Conservation (phyloP, 2,329 filamentous ascomycete species). For the Pseudogymnoascus sp. region DNA sequence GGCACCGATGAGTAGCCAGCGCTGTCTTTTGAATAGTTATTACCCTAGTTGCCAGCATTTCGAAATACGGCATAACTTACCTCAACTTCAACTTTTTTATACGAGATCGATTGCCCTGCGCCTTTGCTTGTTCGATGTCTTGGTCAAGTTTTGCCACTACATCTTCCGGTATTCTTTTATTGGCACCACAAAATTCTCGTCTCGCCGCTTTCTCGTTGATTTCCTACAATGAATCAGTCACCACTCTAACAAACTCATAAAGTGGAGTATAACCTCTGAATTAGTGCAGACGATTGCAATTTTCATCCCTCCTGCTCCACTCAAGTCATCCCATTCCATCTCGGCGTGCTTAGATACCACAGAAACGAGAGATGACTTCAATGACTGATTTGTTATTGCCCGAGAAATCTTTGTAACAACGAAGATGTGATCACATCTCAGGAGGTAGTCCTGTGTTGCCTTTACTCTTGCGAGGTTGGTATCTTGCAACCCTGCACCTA, state of each 20-base stretch:
- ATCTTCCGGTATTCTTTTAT: conserved; percentile 18
- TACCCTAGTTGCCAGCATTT: neutral
- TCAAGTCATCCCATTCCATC: conserved; percentile 25
- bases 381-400: conserved; percentile 28
- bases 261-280: conserved; percentile 22
- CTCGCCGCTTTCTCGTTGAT: conserved; percentile 25
- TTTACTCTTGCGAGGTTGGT: conserved; percentile 31
- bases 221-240: conserved; percentile 21
- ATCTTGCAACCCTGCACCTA: conserved; percentile 26
- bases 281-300: conserved; percentile 31
- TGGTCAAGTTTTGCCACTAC: conserved; percentile 24
- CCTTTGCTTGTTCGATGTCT: conserved; percentile 24
- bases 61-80: conserved; percentile 14
- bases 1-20: conserved; percentile 27
- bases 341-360: conserved; percentile 27
- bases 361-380: conserved; percentile 28
- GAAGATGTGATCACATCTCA: conserved; percentile 31
- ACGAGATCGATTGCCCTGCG: conserved; percentile 14
- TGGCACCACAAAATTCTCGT: conserved; percentile 24
- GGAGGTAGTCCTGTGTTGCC: conserved; percentile 31
- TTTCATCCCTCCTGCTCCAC: conserved; percentile 21
- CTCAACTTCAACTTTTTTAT: conserved; percentile 25
- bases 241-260: neutral
- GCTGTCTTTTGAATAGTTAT: conserved; percentile 19
- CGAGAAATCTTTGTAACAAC: conserved; percentile 31